phyloP scores from a whole-genome alignment of 2,329 filamentous ascomycete genomes.

The Aureobasidium subglaciale region DNA sequence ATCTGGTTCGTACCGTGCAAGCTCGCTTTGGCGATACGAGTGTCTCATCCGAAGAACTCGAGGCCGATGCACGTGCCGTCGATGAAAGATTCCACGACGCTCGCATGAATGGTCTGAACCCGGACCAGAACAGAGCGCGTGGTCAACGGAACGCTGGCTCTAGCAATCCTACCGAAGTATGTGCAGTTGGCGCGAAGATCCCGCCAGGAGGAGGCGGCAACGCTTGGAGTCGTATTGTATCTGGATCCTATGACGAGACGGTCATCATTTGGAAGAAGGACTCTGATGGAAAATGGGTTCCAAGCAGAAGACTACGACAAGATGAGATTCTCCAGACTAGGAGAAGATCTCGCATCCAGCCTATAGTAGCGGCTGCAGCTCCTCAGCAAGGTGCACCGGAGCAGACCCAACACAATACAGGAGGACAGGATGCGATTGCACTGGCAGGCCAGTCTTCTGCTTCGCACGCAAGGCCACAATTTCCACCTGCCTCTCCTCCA shows the following conservation, averaged over 20 bases:
- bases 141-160: conserved; percentile 60
- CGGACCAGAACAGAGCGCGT: conserved; percentile 27
- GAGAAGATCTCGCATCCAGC: conserved; percentile 3
- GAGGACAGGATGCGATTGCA: background rate
- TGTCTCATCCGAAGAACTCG: conserved; percentile 68
- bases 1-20: conserved; percentile 88
- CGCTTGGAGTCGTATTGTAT: conserved; percentile 88
- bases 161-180: conserved; percentile 65
- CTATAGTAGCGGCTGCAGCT: conserved; percentile 12
- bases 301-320: conserved; percentile 52
- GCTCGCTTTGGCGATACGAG: conserved; percentile 87
- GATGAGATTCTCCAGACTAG: conserved; percentile 19
- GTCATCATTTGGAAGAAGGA: conserved; percentile 93
- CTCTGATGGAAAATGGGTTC: conserved; percentile 71
- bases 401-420: conserved; percentile 7
- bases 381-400: conserved; percentile 16
- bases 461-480: background rate
- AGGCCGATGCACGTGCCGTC: conserved; percentile 62
- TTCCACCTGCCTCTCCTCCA: no score
- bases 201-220: conserved; percentile 87
- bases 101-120: conserved; percentile 38
- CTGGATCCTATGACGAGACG: conserved; percentile 90
- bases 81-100: conserved; percentile 66
- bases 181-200: conserved; percentile 74
- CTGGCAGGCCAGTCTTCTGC: background rate